A percentile compares a stretch with the other conserved stretches of the same genome.
Evolutionary conservation across 208 protist species (phyloP).

Genomic region (Trichomonas gallinae): DNA sequence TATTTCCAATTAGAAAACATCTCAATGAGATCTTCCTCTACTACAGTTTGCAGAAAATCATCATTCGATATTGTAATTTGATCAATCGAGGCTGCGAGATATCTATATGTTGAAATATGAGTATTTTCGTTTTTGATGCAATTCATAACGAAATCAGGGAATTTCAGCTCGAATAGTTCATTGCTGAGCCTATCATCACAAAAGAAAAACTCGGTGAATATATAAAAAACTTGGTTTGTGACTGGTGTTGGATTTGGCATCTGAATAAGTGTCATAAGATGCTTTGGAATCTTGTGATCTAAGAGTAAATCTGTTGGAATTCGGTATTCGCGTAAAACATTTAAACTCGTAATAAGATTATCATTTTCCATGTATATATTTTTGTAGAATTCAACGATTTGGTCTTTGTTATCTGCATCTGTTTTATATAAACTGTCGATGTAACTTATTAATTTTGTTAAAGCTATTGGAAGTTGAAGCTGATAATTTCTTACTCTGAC

Average conservation of each 20-base stretch:
- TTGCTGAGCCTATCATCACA: not conserved
- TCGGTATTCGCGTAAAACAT: not conserved
- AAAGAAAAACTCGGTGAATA: not conserved
- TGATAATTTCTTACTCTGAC: not conserved
- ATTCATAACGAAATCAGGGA: not conserved
- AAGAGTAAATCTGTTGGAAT: not conserved
- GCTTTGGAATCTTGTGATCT: not conserved
- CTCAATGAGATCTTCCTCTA: not conserved
- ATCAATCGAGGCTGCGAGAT: not conserved
- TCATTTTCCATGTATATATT: not conserved
- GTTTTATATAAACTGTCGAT: not conserved
- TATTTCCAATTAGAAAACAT: not conserved
- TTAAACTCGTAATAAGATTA: not conserved
- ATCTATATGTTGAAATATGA: not conserved
- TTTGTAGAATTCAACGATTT: not conserved
- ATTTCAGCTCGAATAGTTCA: not conserved
- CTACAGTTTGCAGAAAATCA: not conserved
- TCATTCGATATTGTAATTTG: not conserved
- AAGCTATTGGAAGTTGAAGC: not conserved
- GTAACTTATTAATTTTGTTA: not conserved
- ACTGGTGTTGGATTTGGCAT: not conserved
- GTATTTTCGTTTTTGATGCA: not conserved
- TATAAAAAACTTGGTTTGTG: not conserved
- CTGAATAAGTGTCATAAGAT: not conserved
- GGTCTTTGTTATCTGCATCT: not conserved